Percentiles rank a stretch among this genome's conserved stretches.
phyloP scores from a whole-genome alignment of 805 yeast genomes.

The Candida bentonensis region DNA sequence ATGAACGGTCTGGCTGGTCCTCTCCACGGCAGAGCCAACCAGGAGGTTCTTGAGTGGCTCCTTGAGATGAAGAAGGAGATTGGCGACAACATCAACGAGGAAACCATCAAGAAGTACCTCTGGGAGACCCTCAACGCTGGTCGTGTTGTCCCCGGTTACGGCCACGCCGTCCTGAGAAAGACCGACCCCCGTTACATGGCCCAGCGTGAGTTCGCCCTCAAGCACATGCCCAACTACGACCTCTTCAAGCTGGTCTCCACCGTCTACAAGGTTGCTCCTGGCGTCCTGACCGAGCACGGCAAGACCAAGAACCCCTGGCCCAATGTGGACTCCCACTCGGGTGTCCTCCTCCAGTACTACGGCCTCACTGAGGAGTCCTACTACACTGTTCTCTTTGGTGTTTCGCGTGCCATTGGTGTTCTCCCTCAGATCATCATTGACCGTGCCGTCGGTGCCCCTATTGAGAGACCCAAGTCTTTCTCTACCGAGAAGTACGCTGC shows the following conservation, averaged over 20 bases:
- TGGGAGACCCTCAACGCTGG: conserved; percentile 62
- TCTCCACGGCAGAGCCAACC: conserved; percentile 74
- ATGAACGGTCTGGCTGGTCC: conserved; percentile 79
- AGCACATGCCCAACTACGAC: conserved; percentile 44
- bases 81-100: conserved; percentile 25
- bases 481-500: conserved; percentile 26
- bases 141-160: conserved; percentile 78
- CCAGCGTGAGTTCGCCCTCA: conserved; percentile 51
- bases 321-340: conserved; percentile 69
- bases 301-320: conserved; percentile 81
- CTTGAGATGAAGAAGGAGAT: conserved; percentile 37
- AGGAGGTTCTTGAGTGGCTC: conserved; percentile 68
- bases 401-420: conserved; percentile 68
- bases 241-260: conserved; percentile 53
- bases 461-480: conserved; percentile 63
- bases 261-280: conserved; percentile 59
- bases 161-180: conserved; percentile 74
- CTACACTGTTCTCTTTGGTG: conserved; percentile 74
- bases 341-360: conserved; percentile 66
- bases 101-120: conserved; percentile 47
- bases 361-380: conserved; percentile 60
- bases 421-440: conserved; percentile 70
- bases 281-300: conserved; percentile 62
- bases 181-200: conserved; percentile 75
- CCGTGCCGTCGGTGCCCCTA: conserved; percentile 61